Evolutionary conservation across 495 filamentous ascomycete species (phyloP).

Genomic region (Hyaloscypha finlandica): DNA sequence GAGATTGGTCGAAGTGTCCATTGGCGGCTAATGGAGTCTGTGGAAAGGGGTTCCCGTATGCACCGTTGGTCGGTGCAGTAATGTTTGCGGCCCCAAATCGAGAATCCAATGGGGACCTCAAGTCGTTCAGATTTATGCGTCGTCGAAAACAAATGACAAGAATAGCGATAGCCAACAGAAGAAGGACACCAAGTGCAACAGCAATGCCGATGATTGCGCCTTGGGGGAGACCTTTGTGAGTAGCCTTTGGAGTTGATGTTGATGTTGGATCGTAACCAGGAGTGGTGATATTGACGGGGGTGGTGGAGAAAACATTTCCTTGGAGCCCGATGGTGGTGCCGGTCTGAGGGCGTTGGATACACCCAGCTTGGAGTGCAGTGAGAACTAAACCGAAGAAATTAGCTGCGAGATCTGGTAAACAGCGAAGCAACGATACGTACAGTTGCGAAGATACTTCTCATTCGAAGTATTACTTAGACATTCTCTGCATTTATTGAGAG

Average conservation of each 20-base stretch:
- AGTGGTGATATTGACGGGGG: constrained; percentile 42
- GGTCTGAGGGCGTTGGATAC: constrained; percentile 41
- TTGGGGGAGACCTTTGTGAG: constrained; percentile 39
- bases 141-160: constrained; percentile 49
- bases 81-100: constrained; percentile 29
- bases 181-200: constrained; percentile 43
- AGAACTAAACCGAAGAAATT: constrained; percentile 34
- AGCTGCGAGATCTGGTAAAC: background rate
- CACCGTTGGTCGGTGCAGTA: constrained; percentile 24
- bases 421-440: constrained; percentile 4
- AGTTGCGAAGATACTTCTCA: constrained; percentile 21
- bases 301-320: constrained; percentile 50
- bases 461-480: constrained; percentile 16
- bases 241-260: constrained; percentile 29
- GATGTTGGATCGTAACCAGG: constrained; percentile 30
- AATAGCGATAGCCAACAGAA: constrained; percentile 44
- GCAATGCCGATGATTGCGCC: constrained; percentile 52
- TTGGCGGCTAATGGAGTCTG: background rate
- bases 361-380: constrained; percentile 48
- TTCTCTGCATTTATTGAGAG: constrained; percentile 1
- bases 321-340: constrained; percentile 45
- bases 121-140: constrained; percentile 25
- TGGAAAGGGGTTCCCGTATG: constrained; percentile 19
- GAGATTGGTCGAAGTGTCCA: background rate
- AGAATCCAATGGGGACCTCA: constrained; percentile 21